Evolutionary conservation across 805 yeast genomes (phyloP).

Genomic region (Ogataea saltuana): DNA sequence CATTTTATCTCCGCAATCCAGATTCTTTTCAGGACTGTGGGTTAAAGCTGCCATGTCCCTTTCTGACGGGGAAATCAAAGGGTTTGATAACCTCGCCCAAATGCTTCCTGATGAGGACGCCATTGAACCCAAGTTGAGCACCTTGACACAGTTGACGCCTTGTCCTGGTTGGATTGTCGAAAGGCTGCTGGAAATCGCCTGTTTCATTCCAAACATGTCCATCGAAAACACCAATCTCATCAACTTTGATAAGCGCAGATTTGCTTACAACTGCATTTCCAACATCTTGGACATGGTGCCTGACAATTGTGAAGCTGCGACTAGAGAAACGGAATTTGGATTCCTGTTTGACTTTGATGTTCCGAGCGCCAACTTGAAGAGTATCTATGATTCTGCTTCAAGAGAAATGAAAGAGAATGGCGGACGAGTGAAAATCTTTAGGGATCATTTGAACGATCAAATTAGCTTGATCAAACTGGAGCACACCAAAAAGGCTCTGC

Average conservation of each 20-base stretch:
- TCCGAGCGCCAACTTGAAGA: constrained; percentile 35
- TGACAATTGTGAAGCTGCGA: constrained; percentile 22
- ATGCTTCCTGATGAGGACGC: constrained; percentile 33
- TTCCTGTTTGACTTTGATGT: constrained; percentile 52
- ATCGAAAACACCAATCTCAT: constrained; percentile 62
- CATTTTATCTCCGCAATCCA: constrained; percentile 76
- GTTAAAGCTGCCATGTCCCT: constrained; percentile 47
- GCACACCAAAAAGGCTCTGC: constrained; percentile 26
- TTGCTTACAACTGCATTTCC: constrained; percentile 59
- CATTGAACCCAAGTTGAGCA: constrained; percentile 10
- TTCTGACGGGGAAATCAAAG: constrained; percentile 4
- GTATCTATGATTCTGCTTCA: constrained; percentile 43
- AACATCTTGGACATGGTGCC: constrained; percentile 50
- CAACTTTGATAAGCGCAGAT: constrained; percentile 84
- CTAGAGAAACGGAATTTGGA: constrained; percentile 47
- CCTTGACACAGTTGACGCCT: constrained; percentile 56
- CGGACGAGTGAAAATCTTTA: constrained; percentile 45
- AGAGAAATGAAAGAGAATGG: constrained; percentile 43
- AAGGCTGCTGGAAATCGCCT: constrained; percentile 71
- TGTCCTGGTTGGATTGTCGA: constrained; percentile 92
- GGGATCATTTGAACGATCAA: constrained; percentile 48
- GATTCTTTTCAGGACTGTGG: constrained; percentile 73
- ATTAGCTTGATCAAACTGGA: constrained; percentile 55
- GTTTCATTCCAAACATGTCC: constrained; percentile 78
- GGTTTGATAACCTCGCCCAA: constrained; percentile 24